Base-by-base conservation (phyloP, 345 rosid genomes). In the Citrus mangshanensis region DNA sequence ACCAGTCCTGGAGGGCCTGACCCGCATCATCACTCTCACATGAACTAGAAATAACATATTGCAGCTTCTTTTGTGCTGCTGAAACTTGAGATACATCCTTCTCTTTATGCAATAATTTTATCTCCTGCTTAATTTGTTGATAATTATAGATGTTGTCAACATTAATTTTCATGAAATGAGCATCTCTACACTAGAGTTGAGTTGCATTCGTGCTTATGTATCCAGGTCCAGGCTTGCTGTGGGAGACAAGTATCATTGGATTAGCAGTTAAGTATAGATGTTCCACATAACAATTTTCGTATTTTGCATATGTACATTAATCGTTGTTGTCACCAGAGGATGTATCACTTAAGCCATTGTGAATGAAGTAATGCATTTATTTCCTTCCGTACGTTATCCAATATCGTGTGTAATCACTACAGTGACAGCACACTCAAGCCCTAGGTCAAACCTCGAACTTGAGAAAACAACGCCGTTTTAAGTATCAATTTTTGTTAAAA, bases 1-100 rank as follows among this genome's bases (percentile, higher is more conserved):
- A 8, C 73, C 34, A 87, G 89, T 72, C 89, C 89, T 7, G 89
- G 87, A 63, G 89, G 89, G 68, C 86, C 89, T 22, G 89, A 87
- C 86, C 85, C 78, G 16, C 85, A 84, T 28, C 89, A 87, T 72
- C 87, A 87, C 70, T 9, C 46, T 38, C 55, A 8, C 25, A 60
- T 60, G 18, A 42, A 27, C 30, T 46, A 64, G 62, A 30, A 54
- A 54, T 18, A 0, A 54, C 7, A 22, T 16, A 13, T 6, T 62
- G 46, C 32, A 10, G 4, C 9, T 27, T 61, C 5, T 12, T 12
- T 2, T 13, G 51, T 4, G 51, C 51, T n/a, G 25, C 14, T 60
- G 2, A 10, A 38, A 25, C 77, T 14, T 7, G 67, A 24, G 14
- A 6, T 13, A 3, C 66, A 34, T 22, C 51, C 51, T 46, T 46